Percentiles rank a stretch among this genome's conserved stretches.
Evolutionary conservation across 805 yeast genomes (phyloP).

Genomic region (Naumovozyma castellii): DNA sequence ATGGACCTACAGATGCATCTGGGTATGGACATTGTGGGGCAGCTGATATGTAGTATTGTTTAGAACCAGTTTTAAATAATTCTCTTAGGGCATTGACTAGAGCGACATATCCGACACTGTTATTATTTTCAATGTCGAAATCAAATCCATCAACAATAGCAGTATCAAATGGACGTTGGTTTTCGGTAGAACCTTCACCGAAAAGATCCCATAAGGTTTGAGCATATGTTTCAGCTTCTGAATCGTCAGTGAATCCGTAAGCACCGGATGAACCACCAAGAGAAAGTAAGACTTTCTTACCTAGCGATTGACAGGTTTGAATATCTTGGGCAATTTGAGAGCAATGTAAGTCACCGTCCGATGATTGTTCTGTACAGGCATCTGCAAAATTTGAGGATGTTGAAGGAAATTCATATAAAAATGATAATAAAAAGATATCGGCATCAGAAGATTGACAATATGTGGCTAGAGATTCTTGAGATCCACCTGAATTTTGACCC

Average conservation of each 20-base stretch:
- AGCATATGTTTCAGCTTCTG: constrained; percentile 61
- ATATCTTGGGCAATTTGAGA: constrained; percentile 59
- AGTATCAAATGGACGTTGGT: constrained; percentile 61
- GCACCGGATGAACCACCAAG: constrained; percentile 67
- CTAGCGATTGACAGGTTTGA: constrained; percentile 62
- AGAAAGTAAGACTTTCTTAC: constrained; percentile 69
- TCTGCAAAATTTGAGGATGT: constrained; percentile 48
- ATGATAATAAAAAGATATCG: constrained; percentile 64
- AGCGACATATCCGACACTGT: constrained; percentile 57
- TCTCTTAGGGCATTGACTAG: constrained; percentile 46
- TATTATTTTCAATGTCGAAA: constrained; percentile 70
- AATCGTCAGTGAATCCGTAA: constrained; percentile 79
- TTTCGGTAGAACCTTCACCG: constrained; percentile 46
- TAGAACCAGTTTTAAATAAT: constrained; percentile 43
- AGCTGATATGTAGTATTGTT: constrained; percentile 66
- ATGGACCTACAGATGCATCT: constrained; percentile 57
- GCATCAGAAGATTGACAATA: constrained; percentile 65
- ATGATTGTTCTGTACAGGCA: constrained; percentile 34
- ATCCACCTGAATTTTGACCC: constrained; percentile 79
- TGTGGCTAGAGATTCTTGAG: constrained; percentile 35
- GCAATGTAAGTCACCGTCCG: constrained; percentile 38
- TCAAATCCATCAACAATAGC: constrained; percentile 86
- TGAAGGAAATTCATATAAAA: constrained; percentile 53
- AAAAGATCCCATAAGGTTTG: constrained; percentile 52
- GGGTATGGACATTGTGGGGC: constrained; percentile 92